Evolutionary conservation across 768 basidiomycete genomes (phyloP).

Genomic region (Pisolithus orientalis): DNA sequence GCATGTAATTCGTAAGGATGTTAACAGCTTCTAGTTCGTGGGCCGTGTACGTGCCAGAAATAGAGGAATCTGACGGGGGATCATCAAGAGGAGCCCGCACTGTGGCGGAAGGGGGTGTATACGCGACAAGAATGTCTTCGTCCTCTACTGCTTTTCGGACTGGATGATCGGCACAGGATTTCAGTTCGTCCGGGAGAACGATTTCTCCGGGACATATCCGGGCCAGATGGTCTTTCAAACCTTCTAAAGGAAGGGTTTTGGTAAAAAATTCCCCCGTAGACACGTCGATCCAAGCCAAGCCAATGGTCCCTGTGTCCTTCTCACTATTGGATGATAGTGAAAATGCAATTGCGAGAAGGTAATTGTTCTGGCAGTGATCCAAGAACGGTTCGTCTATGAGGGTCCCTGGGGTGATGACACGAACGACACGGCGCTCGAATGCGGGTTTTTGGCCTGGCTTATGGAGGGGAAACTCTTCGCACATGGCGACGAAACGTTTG

Average conservation of each 20-base stretch:
- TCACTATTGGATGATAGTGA: conserved; percentile 6
- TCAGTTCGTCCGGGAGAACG: conserved; percentile 49
- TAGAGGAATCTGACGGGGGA: conserved; percentile 10
- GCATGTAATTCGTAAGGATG: conserved; percentile 61
- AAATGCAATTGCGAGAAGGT: conserved; percentile 62
- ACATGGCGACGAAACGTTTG: conserved; percentile 83
- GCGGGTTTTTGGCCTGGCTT: conserved; percentile 45
- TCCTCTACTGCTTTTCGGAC: conserved; percentile 45
- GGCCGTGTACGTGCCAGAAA: conserved; percentile 19
- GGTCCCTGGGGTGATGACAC: conserved; percentile 90
- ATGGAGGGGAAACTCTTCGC: conserved; percentile 77
- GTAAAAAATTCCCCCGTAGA: conserved; percentile 93
- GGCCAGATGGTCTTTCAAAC: conserved; percentile 73
- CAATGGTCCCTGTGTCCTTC: conserved; percentile 29
- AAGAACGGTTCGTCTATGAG: conserved; percentile 89
- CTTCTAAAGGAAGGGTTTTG: conserved; percentile 46
- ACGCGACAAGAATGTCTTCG: conserved; percentile 52
- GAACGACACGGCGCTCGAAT: conserved; percentile 76
- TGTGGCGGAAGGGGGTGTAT: conserved; percentile 17
- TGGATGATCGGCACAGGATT: conserved; percentile 34
- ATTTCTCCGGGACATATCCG: conserved; percentile 81
- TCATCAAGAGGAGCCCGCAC: not conserved
- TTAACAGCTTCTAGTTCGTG: conserved; percentile 52
- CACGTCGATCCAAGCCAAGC: conserved; percentile 91
- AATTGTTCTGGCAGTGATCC: conserved; percentile 84